phyloP scores from a whole-genome alignment of 495 filamentous ascomycete genomes.

The Ramalina intermedia region DNA sequence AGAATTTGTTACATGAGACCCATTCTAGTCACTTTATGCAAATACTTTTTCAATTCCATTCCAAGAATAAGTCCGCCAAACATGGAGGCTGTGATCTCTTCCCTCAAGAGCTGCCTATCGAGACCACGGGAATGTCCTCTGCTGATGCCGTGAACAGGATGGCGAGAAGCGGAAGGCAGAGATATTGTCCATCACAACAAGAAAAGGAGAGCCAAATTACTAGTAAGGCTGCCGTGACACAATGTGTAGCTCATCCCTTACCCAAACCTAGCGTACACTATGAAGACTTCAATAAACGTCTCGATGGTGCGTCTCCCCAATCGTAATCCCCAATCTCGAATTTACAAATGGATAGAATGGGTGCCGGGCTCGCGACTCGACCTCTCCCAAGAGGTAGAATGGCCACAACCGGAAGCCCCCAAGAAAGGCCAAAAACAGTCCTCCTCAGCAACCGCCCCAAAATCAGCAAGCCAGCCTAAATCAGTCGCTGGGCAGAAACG shows the following conservation, averaged over 20 bases:
- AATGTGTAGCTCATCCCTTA: conserved; percentile 5
- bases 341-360: conserved; percentile 54
- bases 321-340: neutral
- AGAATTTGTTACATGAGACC: too few species aligned
- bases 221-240: conserved; percentile 35
- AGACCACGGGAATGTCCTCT: neutral
- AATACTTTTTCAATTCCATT: too few species aligned
- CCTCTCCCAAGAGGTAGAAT: conserved; percentile 62
- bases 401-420: conserved; percentile 56
- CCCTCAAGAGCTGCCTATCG: too few species aligned
- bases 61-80: too few species aligned
- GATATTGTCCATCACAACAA: conserved; percentile 74
- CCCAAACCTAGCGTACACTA: conserved; percentile 60
- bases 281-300: conserved; percentile 97
- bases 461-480: conserved; percentile 22
- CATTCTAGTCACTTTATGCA: too few species aligned
- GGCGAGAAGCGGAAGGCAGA: conserved; percentile 80
- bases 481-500: conserved; percentile 29
- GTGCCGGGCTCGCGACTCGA: conserved; percentile 68
- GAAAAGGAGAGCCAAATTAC: conserved; percentile 70
- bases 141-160: conserved; percentile 36
- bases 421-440: conserved; percentile 48
- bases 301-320: conserved; percentile 43
- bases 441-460: conserved; percentile 30
- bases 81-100: too few species aligned